Base-by-base conservation (phyloP, 768 basidiomycete species). In the Coprinopsis cinerea region DNA sequence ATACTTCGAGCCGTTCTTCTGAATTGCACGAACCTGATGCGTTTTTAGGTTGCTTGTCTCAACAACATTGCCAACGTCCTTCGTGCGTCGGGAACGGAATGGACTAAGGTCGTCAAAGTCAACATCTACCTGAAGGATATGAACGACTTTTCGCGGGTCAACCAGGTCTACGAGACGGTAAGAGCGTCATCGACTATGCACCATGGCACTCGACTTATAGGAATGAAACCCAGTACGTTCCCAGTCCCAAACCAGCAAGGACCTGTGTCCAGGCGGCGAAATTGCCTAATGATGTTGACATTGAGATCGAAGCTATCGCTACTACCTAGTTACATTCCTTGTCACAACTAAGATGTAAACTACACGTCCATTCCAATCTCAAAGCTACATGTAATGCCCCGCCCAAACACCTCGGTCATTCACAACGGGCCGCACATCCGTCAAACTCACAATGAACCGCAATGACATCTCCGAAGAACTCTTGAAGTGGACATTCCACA, bases 141-240 rank as follows among this genome's bases (percentile, higher is more conserved):
- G 64, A 49, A 58, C 20, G 67, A 73, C 48, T 73, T 73, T 51
- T 43, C 50, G 18, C 55, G 54, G 1, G 72, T 74, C 67, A 73
- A 75, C 44, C 65, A 68, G 34, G 63, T 67, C 1, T 75, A 73
- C 43, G 43, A 58, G 24, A 58, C 69, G 58, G 72, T 70, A 46
- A 24, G 30, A 26, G 10, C 13, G 52, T 49, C n/a, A 20, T 17
- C 10, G 4, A 9, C 26, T 26, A 3, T 44, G 13, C 44, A 28
- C 14, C 23, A 39, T 39, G 18, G 6, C 36, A 9, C 17, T 6
- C 36, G 11, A 18, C 30, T 32, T 32, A 6, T n/a, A n/a, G n/a
- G n/a, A n/a, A n/a, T n/a, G n/a, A n/a, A n/a, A n/a, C n/a, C 4
- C 42, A 82, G 80, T 79, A 76, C 57, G 79, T 81, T 51, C 59